Evolutionary conservation across 1,284 basidiomycete genomes (phyloP).

Genomic region (Malassezia dermatis): DNA sequence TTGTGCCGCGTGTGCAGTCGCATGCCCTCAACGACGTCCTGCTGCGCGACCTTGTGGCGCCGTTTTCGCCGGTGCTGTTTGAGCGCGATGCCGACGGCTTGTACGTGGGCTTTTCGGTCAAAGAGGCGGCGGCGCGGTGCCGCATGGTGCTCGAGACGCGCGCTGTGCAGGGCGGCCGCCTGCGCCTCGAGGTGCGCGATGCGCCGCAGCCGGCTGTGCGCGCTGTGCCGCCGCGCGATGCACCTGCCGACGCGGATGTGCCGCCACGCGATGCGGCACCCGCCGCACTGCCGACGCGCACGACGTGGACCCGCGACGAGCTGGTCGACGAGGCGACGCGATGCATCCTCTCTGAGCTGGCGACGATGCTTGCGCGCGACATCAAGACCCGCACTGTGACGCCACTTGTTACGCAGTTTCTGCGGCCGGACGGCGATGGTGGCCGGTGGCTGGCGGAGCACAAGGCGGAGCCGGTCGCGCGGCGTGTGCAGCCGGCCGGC

Average conservation of each 20-base stretch:
- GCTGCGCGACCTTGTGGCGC: constrained; percentile 28
- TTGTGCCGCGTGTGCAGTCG: constrained; percentile 21
- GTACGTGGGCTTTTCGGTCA: constrained; percentile 40
- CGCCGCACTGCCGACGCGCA: neutral
- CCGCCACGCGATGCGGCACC: too few relatives aligned
- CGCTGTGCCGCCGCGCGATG: too few relatives aligned
- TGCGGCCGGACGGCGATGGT: constrained; percentile 52
- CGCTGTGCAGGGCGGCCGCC: constrained; percentile 20
- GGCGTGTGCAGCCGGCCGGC: neutral
- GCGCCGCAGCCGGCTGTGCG: neutral
- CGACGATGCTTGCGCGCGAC: constrained; percentile 58
- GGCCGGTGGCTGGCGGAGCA: constrained; percentile 21
- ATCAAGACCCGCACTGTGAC: constrained; percentile 60
- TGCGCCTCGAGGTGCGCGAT: constrained; percentile 23
- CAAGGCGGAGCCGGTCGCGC: constrained; percentile 7
- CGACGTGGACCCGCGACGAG: constrained; percentile 56
- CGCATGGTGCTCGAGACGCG: constrained; percentile 25
- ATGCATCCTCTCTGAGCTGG: constrained; percentile 59
- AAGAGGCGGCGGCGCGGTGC: constrained; percentile 21
- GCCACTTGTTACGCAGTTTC: constrained; percentile 55
- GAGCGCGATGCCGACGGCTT: constrained; percentile 38
- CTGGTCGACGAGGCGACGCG: constrained; percentile 57
- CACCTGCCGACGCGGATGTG: neutral
- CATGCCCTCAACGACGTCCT: constrained; percentile 24
- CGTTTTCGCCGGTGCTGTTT: constrained; percentile 28